Percentiles rank a stretch among this genome's conserved stretches.
phyloP scores from a whole-genome alignment of 2,329 filamentous ascomycete species.

The Calonectria hongkongensis region DNA sequence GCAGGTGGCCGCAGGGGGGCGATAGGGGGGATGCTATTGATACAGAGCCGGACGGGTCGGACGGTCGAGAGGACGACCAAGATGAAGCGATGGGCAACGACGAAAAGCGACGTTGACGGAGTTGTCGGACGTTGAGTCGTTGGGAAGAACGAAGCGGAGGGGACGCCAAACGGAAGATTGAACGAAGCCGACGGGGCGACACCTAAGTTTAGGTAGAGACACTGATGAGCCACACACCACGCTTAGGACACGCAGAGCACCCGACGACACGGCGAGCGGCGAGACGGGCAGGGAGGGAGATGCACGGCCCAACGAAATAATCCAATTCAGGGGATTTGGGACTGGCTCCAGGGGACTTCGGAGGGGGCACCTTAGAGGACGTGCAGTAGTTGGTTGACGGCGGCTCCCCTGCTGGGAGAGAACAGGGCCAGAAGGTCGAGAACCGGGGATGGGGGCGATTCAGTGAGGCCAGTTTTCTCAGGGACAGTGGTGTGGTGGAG shows the following conservation, averaged over 20 bases:
- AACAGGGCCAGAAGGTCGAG: conserved; percentile 23
- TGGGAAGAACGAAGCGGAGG: conserved; percentile 50
- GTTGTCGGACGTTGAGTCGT: conserved; percentile 40
- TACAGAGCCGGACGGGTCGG: conserved; percentile 48
- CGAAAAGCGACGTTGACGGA: conserved; percentile 41
- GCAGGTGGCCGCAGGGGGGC: conserved; percentile 41
- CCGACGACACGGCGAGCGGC: conserved; percentile 45
- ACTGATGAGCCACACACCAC: conserved; percentile 42
- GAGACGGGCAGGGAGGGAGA: conserved; percentile 47
- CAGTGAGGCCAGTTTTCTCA: conserved; percentile 34
- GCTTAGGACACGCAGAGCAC: conserved; percentile 46
- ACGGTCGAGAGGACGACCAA: conserved; percentile 29
- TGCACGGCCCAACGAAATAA: conserved; percentile 49
- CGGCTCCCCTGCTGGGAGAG: conserved; percentile 24
- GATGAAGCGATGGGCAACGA: conserved; percentile 34
- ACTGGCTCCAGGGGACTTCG: conserved; percentile 40
- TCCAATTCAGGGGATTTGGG: conserved; percentile 48
- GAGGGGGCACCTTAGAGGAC: conserved; percentile 39
- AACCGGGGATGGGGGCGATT: conserved; percentile 29
- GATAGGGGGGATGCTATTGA: conserved; percentile 36
- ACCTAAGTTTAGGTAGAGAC: conserved; percentile 39
- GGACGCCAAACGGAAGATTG: conserved; percentile 51
- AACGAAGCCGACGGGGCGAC: conserved; percentile 47
- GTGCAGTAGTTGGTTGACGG: conserved; percentile 40
- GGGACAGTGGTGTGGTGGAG: conserved; percentile 32